Percentiles rank a stretch among this genome's conserved stretches.
Conservation (phyloP, 2,329 filamentous ascomycete species). For the Monilinia laxa region DNA sequence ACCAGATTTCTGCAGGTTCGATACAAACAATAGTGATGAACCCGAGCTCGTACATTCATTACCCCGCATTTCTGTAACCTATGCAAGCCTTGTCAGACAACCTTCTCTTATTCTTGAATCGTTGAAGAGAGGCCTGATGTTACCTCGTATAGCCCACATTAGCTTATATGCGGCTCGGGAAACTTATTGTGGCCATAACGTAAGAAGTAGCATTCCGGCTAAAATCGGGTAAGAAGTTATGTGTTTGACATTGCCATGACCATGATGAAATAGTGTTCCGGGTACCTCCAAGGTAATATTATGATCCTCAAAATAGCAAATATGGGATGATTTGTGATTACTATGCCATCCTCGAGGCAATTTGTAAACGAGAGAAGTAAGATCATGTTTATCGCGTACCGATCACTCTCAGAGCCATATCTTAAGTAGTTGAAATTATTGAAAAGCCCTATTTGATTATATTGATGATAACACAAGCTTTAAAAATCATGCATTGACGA, state of each 20-base stretch:
- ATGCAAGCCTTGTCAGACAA: neutral
- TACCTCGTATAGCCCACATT: constrained; percentile 6
- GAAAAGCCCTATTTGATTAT: too few species aligned
- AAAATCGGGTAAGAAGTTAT: constrained; percentile 6
- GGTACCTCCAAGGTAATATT: too few species aligned
- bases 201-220: neutral
- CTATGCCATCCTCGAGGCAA: neutral
- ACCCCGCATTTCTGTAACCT: constrained; percentile 5
- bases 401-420: too few species aligned
- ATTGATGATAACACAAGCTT: too few species aligned
- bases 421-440: too few species aligned
- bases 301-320: too few species aligned
- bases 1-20: neutral
- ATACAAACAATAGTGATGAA: constrained; percentile 11
- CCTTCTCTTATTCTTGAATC: neutral
- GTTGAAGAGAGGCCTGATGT: constrained; percentile 2
- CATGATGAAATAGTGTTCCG: neutral
- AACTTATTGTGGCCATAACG: neutral
- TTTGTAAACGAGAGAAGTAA: neutral
- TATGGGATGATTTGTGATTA: neutral
- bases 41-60: constrained; percentile 1
- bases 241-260: neutral
- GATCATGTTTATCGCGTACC: too few species aligned
- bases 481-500: neutral
- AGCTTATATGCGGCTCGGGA: constrained; percentile 8